Evolutionary conservation across 139 green algal genomes (phyloP), one percentile per base, ranked within the genome.

Genomic region (Diplosphaera chodatii): DNA sequence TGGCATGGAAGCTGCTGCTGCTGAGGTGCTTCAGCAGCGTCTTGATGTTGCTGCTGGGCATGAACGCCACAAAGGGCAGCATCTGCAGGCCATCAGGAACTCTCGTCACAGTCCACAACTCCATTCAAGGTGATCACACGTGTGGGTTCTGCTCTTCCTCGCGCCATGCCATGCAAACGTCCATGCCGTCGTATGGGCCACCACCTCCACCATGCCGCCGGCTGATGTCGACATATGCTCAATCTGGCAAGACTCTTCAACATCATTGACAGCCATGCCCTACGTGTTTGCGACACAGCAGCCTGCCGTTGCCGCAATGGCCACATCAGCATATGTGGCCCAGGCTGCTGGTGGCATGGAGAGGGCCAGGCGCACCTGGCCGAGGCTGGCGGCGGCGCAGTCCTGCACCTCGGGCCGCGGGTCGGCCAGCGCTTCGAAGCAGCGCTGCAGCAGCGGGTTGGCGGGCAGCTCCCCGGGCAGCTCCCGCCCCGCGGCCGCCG

Each of bases 11-110:
- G 59, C 25, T 21, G 59, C 25, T 32, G 59, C 59, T 65, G 59
- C 32, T 65, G 5, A 65, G 59, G 25, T 65, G 59, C 59, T 65
- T 65, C 59, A 65, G 59, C 59, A 65, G 10, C 10, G 59, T 32
- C 59, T 65, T 65, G 48, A 59, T 25, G 18, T n/a, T 10, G 48
- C 48, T 25, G 16, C 13, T 23, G 5, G 27, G 32, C 59, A 65
- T 18, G 2, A n/a, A 4, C 59, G 27, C 59, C 3, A 65, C 32
- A 15, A 65, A 32, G 10, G 59, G 59, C 59, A 33, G 27, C 59
- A 32, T 32, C 27, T 65, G 59, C 59, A 32, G 10, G 55, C 22
- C 55, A 48, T 8, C 37, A 13, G 13, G 37, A n/a, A n/a, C n/a
- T n/a, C 37, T 8, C 8, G 37, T 8, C 37, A 48, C 10, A 13